Evolutionary conservation across 306 rosid species (phyloP), one percentile per base, ranked within the genome.

Genomic region (Comarum palustre): DNA sequence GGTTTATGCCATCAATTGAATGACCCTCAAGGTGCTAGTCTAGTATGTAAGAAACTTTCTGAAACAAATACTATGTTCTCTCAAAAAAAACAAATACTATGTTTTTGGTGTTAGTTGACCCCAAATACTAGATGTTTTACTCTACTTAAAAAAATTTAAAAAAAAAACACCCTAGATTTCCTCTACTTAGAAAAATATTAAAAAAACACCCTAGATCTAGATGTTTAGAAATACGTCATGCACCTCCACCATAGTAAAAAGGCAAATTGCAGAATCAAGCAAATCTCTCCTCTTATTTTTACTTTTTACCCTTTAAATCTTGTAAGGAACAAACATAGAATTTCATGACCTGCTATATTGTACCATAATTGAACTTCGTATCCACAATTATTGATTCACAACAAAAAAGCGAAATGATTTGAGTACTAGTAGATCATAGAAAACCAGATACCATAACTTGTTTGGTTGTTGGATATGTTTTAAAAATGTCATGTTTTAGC

Each of bases 331-430:
- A 69, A 69, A 69, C 48, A 51, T 4, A 69, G 34, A 69, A 70
- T 70, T 36, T 8, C 63, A 36, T 52, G 50, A 36, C 63, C 63
- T 52, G 50, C 22, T 51, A 34, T 52, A 11, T 52, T 70, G 74
- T 38, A 70, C 25, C 74, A 52, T 52, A 52, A 70, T 70, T 70
- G 74, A 70, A 39, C 61, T n/a, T 36, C 6, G 34, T 12, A 57
- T 25, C 9, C 19, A 10, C 19, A 25, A 62, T 34, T 15, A 36
- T 70, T 69, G 73, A 32, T 31, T 50, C 39, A 3, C 14, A 50
- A 31, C 15, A 29, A 25, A 70, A 36, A 70, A 70, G 36, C 16
- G 6, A 70, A 52, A 12, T 36, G 38, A 22, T 36, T 36, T 39
- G 20, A 52, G 25, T 52, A 52, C 74, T 70, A 20, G 31, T 6